These are phyloP conservation scores for Juncus inflexus DNA, from an alignment of 176 grass and related monocot genomes.

Conservation along the genomic window DNA sequence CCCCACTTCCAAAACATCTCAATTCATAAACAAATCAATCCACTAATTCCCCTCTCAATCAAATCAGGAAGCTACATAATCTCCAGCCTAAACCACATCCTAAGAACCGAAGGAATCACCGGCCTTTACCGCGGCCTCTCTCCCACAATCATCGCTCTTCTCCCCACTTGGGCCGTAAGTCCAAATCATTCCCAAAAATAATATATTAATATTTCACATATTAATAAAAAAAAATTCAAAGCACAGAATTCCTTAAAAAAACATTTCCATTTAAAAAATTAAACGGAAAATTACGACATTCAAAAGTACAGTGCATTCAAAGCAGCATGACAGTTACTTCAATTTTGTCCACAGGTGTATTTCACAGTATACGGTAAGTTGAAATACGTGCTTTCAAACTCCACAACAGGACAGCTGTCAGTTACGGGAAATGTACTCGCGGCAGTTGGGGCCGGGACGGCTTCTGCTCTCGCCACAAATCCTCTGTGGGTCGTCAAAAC, in stretches of 20 bases:
- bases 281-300: too few species aligned
- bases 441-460: conserved; percentile 70
- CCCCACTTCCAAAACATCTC: too few species aligned
- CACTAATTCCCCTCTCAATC: background rate
- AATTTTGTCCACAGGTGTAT: conserved; percentile 49
- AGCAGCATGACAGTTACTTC: too few species aligned
- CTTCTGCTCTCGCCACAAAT: conserved; percentile 74
- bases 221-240: too few species aligned
- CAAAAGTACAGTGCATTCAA: too few species aligned
- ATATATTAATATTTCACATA: too few species aligned
- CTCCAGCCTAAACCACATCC: conserved; percentile 65
- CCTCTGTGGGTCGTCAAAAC: conserved; percentile 95
- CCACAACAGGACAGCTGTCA: conserved; percentile 41
- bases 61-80: conserved; percentile 68
- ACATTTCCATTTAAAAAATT: too few species aligned
- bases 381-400: conserved; percentile 30
- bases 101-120: conserved; percentile 69
- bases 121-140: conserved; percentile 88
- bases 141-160: conserved; percentile 73
- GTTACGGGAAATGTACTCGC: conserved; percentile 60
- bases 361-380: conserved; percentile 77
- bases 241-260: too few species aligned
- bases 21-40: too few species aligned
- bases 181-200: conserved; percentile 11
- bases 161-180: conserved; percentile 88